phyloP scores from a whole-genome alignment of 2,329 filamentous ascomycete genomes.

The Trichoderma polysporum region DNA sequence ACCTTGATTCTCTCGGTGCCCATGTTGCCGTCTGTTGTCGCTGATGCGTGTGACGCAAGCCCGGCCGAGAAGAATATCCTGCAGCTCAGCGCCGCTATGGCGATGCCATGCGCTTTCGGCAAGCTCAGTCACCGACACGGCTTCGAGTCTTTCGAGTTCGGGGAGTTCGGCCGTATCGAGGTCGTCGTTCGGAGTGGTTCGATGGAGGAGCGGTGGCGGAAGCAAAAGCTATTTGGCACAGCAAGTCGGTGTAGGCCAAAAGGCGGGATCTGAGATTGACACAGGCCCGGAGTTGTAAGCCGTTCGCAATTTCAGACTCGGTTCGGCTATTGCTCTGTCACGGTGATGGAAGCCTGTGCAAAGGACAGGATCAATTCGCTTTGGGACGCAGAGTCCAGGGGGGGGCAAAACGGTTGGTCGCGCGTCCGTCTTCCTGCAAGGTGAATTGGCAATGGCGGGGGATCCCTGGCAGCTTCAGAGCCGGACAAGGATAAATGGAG shows the following conservation, averaged over 20 bases:
- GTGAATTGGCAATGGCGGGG: constrained; percentile 28
- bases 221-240: neutral
- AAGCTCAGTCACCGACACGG: constrained; percentile 7
- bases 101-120: constrained; percentile 28
- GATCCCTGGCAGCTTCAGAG: constrained; percentile 9
- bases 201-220: neutral
- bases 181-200: neutral
- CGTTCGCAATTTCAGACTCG: neutral
- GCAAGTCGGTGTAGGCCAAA: constrained; percentile 14
- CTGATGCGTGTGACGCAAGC: neutral
- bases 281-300: neutral
- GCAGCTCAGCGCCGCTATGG: constrained; percentile 23
- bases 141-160: neutral
- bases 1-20: constrained; percentile 30
- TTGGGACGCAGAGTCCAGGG: neutral
- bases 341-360: constrained; percentile 1
- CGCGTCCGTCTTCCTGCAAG: constrained; percentile 23
- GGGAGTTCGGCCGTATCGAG: neutral
- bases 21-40: constrained; percentile 27
- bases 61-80: constrained; percentile 17
- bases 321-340: neutral
- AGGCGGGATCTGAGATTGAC: constrained; percentile 16
- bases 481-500: constrained; percentile 9
- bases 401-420: neutral
- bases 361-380: constrained; percentile 6